Evolutionary conservation across 2,329 filamentous ascomycete genomes (phyloP).

Genomic region (Zymoseptoria crescenta): DNA sequence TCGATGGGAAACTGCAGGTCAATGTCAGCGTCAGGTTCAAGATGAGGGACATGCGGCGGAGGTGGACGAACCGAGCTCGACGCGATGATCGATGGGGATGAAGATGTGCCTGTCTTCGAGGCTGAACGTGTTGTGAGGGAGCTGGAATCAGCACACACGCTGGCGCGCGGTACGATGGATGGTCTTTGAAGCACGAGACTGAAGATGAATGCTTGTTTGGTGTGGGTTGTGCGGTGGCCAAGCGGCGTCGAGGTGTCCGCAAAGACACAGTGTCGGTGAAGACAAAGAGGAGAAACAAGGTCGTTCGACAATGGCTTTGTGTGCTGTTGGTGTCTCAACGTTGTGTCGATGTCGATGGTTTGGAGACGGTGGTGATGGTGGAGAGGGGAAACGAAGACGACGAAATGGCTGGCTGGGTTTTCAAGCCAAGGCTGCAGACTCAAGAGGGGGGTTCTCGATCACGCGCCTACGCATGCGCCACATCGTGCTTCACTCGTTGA

Average conservation of each 20-base stretch:
- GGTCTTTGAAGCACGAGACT: not conserved
- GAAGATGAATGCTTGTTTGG: not conserved
- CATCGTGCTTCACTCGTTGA: not conserved
- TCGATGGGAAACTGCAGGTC: not conserved
- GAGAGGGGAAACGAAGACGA: not conserved
- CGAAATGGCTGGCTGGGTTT: not conserved
- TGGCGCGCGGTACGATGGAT: not conserved
- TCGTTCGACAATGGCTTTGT: not conserved
- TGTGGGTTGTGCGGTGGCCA: not conserved
- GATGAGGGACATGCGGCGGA: not conserved
- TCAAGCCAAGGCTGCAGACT: not conserved
- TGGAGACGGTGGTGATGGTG: not conserved
- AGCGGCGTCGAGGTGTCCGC: not conserved
- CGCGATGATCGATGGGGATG: not conserved
- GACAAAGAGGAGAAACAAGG: not conserved
- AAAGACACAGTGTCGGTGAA: not conserved
- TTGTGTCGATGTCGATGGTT: not conserved
- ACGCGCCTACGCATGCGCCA: not conserved
- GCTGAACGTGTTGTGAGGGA: too few relatives aligned
- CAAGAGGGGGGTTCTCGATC: not conserved
- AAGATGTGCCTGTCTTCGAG: not conserved
- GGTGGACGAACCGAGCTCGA: not conserved
- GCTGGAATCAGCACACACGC: not conserved
- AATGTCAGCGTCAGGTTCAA: not conserved
- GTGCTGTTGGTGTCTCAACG: not conserved